phyloP scores from a whole-genome alignment of 805 yeast species.

The Hanseniaspora lachancei region DNA sequence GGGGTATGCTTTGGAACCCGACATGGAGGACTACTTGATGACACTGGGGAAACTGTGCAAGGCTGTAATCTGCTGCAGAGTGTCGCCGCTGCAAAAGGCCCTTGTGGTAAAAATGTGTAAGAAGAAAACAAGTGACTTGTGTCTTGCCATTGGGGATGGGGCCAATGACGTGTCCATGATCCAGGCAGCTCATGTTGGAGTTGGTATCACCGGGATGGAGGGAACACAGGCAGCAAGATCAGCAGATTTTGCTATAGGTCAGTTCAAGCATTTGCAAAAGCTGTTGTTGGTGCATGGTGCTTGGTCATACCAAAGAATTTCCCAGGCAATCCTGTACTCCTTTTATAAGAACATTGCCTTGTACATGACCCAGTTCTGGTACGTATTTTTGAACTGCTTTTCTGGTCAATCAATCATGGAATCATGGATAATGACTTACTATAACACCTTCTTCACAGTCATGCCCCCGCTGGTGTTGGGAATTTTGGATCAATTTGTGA shows the following conservation, averaged over 20 bases:
- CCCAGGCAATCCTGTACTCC: slow-evolving; percentile 83
- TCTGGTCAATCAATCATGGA: slow-evolving; percentile 94
- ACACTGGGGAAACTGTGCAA: slow-evolving; percentile 76
- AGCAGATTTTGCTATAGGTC: slow-evolving; percentile 95
- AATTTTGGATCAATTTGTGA: slow-evolving; percentile 89
- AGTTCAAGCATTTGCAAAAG: slow-evolving; percentile 74
- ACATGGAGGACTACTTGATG: slow-evolving; percentile 62
- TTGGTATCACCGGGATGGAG: slow-evolving; percentile 97
- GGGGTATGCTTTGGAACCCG: slow-evolving; percentile 70
- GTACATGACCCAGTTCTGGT: slow-evolving; percentile 98
- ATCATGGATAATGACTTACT: slow-evolving; percentile 94
- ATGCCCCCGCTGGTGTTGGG: slow-evolving; percentile 94
- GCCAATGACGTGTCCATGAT: slow-evolving; percentile 99
- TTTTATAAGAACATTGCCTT: slow-evolving; percentile 91
- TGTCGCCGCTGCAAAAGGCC: slow-evolving; percentile 94
- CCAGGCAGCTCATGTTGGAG: slow-evolving; percentile 98
- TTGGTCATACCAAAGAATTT: slow-evolving; percentile 93
- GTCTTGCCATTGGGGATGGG: slow-evolving; percentile 95
- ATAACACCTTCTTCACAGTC: slow-evolving; percentile 87
- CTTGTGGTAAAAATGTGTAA: slow-evolving; percentile 90
- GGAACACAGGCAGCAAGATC: slow-evolving; percentile 99
- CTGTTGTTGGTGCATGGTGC: slow-evolving; percentile 86
- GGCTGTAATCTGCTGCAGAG: slow-evolving; percentile 96
- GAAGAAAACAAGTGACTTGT: slow-evolving; percentile 53
- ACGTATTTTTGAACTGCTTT: slow-evolving; percentile 77